Evolutionary conservation across 1,284 basidiomycete species (phyloP).

Genomic region (Cryptococcus amylolentus): DNA sequence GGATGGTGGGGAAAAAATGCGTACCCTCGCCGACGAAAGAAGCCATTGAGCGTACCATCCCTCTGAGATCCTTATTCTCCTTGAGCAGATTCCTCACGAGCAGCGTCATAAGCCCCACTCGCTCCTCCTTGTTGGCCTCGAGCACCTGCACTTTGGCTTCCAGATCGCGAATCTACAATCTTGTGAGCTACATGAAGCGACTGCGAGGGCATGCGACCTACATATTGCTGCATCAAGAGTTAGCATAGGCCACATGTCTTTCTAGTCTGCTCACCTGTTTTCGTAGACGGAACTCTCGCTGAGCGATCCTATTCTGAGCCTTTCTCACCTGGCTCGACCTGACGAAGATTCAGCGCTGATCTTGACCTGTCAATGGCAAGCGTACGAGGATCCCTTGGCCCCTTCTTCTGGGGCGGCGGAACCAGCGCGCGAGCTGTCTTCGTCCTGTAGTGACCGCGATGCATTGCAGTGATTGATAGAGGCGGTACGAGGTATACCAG

Average conservation of each 20-base stretch:
- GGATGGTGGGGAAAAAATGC: background rate
- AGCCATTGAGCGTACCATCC: slow-evolving; percentile 68
- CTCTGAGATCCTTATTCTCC: slow-evolving; percentile 79
- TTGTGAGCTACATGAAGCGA: background rate
- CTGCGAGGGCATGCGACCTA: slow-evolving; percentile 12
- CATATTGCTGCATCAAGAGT: slow-evolving; percentile 35
- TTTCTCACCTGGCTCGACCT: slow-evolving; percentile 40
- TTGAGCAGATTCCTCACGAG: slow-evolving; percentile 82
- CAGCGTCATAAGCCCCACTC: slow-evolving; percentile 71
- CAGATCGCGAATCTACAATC: slow-evolving; percentile 74
- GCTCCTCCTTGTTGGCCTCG: slow-evolving; percentile 83
- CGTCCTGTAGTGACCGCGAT: background rate
- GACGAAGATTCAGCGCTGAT: background rate
- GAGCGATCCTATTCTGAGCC: slow-evolving; percentile 81
- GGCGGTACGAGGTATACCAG: background rate
- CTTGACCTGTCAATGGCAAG: background rate
- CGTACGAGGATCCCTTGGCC: slow-evolving; percentile 8
- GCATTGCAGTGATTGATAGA: background rate
- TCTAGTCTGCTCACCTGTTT: slow-evolving; percentile 71
- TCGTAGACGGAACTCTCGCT: slow-evolving; percentile 82
- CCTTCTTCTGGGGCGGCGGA: slow-evolving; percentile 5
- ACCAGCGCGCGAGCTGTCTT: slow-evolving; percentile 1
- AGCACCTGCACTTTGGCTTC: slow-evolving; percentile 86
- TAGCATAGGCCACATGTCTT: slow-evolving; percentile 1
- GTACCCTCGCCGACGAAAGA: slow-evolving; percentile 77